Percentiles rank a stretch among this genome's conserved stretches.
phyloP scores from a whole-genome alignment of 495 filamentous ascomycete species.

The Schizothecium vesticola region DNA sequence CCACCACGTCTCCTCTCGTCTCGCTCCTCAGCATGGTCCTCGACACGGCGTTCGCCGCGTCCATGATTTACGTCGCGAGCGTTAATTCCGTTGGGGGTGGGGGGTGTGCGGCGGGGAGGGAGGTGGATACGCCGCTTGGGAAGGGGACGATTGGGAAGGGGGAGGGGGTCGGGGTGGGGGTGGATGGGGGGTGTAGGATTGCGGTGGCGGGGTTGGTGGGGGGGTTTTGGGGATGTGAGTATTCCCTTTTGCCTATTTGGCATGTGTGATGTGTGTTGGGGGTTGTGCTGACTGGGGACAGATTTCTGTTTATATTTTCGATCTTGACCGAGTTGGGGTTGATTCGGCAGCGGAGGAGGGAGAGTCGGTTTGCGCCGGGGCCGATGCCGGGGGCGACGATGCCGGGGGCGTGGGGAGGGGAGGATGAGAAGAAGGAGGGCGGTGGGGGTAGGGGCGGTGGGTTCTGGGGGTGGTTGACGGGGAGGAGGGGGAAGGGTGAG shows the following conservation, averaged over 20 bases:
- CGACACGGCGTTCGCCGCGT: constrained; percentile 53
- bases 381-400: constrained; percentile 59
- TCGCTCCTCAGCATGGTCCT: constrained; percentile 65
- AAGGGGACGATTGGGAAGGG: constrained; percentile 46
- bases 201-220: constrained; percentile 68
- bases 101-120: constrained; percentile 50
- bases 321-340: constrained; percentile 58
- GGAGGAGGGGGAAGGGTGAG: constrained; percentile 7
- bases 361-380: constrained; percentile 73
- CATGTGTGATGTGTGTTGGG: too few relatives aligned
- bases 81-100: constrained; percentile 58
- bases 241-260: not conserved
- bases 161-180: constrained; percentile 33
- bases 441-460: constrained; percentile 3
- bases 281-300: not conserved
- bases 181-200: constrained; percentile 55
- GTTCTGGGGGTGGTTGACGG: constrained; percentile 28
- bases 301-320: constrained; percentile 61
- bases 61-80: constrained; percentile 57
- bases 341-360: constrained; percentile 65
- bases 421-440: not conserved
- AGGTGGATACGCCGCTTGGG: constrained; percentile 62
- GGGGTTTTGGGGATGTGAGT: constrained; percentile 73
- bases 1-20: constrained; percentile 58
- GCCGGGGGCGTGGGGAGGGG: constrained; percentile 24